phyloP scores from a whole-genome alignment of 106 monocot genomes.

The Phalaenopsis equestris region DNA sequence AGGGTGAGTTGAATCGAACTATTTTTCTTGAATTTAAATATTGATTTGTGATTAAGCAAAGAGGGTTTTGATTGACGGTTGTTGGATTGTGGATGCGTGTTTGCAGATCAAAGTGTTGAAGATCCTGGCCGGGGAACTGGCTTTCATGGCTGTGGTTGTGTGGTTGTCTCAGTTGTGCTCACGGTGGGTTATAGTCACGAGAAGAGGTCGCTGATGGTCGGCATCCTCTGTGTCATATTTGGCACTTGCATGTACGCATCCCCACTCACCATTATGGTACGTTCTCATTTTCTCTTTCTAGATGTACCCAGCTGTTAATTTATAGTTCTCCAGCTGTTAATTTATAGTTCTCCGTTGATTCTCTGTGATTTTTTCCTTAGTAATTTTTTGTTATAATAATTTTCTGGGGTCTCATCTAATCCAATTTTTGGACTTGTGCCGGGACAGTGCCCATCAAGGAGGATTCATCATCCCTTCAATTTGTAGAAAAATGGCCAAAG shows the following conservation, averaged over 20 bases:
- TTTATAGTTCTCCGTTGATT: too few species aligned
- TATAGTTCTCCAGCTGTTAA: background rate
- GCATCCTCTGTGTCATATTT: too few species aligned
- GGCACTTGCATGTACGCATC: too few species aligned
- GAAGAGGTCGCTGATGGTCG: too few species aligned
- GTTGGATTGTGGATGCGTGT: background rate
- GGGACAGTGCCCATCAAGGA: too few species aligned
- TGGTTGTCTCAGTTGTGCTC: slow-evolving; percentile 17
- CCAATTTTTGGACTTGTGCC: too few species aligned
- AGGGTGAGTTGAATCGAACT: background rate
- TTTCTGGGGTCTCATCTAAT: too few species aligned
- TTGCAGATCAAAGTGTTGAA: slow-evolving; percentile 29
- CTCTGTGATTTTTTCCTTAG: background rate
- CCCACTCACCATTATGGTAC: too few species aligned
- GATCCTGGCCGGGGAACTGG: slow-evolving; percentile 29
- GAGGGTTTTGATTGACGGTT: background rate
- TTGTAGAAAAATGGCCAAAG: too few species aligned
- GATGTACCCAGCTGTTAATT: background rate
- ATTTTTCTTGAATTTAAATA: background rate
- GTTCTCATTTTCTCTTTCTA: background rate
- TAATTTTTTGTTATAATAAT: too few species aligned
- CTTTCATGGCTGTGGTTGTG: slow-evolving; percentile 35
- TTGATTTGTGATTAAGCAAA: background rate
- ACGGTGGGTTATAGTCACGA: too few species aligned
- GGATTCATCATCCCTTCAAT: too few species aligned